These are phyloP conservation scores for Boletus semigastroideus DNA, from an alignment of 1,284 basidiomycete genomes.

Conservation along the genomic window DNA sequence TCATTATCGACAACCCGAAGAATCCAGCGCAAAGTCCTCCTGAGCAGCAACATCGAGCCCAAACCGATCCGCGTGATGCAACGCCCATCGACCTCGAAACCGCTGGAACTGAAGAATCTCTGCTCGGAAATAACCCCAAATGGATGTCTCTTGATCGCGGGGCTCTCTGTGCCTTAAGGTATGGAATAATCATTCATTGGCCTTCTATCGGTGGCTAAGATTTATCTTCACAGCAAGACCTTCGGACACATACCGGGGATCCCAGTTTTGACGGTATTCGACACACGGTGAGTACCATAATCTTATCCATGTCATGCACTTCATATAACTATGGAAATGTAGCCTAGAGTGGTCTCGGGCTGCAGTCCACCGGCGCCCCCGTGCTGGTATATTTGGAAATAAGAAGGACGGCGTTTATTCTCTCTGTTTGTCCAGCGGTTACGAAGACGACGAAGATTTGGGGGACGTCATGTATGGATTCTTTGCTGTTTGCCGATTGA, in stretches of 20 bases:
- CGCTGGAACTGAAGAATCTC: too few relatives aligned
- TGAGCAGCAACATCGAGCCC: too few relatives aligned
- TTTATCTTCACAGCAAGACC: slow-evolving; percentile 6
- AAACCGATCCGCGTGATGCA: too few relatives aligned
- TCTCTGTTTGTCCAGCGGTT: slow-evolving; percentile 21
- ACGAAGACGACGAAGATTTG: slow-evolving; percentile 26
- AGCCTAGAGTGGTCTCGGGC: slow-evolving; percentile 15
- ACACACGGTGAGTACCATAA: slow-evolving; percentile 11
- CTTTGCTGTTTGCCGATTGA: background rate
- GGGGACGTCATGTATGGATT: slow-evolving; percentile 28
- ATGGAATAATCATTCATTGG: too few relatives aligned
- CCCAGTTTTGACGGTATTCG: slow-evolving; percentile 20
- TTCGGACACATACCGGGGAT: slow-evolving; percentile 24
- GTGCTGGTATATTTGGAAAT: slow-evolving; percentile 25
- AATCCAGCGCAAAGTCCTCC: too few relatives aligned
- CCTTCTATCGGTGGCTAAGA: background rate
- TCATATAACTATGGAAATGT: background rate
- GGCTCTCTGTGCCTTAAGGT: too few relatives aligned
- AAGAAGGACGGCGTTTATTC: slow-evolving; percentile 14
- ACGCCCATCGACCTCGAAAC: too few relatives aligned
- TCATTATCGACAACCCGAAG: too few relatives aligned
- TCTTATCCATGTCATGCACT: background rate
- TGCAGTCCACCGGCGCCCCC: slow-evolving; percentile 17
- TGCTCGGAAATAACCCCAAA: too few relatives aligned
- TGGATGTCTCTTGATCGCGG: too few relatives aligned